Evolutionary conservation across 2,329 filamentous ascomycete genomes (phyloP).

Genomic region (Xylariaceae sp.): DNA sequence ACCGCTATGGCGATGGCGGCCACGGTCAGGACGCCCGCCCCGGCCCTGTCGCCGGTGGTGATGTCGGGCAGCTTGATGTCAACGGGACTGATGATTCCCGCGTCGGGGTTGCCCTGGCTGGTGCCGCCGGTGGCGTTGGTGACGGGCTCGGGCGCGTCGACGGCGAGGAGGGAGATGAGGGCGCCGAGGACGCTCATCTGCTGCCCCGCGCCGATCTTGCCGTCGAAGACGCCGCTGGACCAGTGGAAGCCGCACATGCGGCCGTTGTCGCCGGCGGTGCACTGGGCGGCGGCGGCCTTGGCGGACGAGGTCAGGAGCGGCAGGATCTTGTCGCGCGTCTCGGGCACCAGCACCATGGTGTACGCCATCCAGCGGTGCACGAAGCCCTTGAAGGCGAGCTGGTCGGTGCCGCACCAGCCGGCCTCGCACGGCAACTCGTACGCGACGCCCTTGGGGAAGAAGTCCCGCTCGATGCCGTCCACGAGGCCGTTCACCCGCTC

Average conservation of each 20-base stretch:
- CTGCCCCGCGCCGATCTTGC: conserved; percentile 42
- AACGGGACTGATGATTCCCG: conserved; percentile 12
- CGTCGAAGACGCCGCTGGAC: conserved; percentile 40
- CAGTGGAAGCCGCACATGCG: conserved; percentile 46
- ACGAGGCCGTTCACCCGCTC: conserved; percentile 45
- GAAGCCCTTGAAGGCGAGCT: conserved; percentile 54
- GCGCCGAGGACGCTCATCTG: conserved; percentile 44
- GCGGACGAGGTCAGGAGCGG: conserved; percentile 34
- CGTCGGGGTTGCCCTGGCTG: conserved; percentile 23
- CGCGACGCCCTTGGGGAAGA: conserved; percentile 44
- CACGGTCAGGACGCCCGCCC: conserved; percentile 25
- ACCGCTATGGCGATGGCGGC: conserved; percentile 17
- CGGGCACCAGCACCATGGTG: conserved; percentile 34
- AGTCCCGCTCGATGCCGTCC: conserved; percentile 40
- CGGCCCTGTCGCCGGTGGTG: conserved; percentile 25
- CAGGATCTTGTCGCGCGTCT: conserved; percentile 32
- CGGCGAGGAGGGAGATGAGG: conserved; percentile 38
- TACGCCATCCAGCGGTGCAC: conserved; percentile 45
- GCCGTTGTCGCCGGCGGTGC: conserved; percentile 32
- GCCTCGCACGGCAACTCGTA: conserved; percentile 50
- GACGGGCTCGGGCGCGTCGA: conserved; percentile 28
- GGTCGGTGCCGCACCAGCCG: conserved; percentile 47
- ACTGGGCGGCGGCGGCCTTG: conserved; percentile 34
- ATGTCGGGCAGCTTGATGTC: conserved; percentile 10
- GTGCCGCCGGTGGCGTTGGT: conserved; percentile 39